Evolutionary conservation across 2,329 filamentous ascomycete species (phyloP).

Genomic region (Fusarium proliferatum): DNA sequence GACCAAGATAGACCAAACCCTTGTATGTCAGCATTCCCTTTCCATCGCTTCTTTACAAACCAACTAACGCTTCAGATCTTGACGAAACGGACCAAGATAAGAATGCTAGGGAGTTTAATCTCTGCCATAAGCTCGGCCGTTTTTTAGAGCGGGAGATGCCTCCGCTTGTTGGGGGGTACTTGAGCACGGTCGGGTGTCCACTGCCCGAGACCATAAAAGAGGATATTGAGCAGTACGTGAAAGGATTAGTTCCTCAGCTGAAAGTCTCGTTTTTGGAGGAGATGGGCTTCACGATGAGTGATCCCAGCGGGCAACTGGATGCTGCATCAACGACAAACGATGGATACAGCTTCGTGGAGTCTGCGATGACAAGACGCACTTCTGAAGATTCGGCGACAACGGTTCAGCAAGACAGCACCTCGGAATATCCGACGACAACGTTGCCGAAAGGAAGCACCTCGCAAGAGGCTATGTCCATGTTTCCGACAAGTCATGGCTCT

Average conservation of each 20-base stretch:
- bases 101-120: neutral
- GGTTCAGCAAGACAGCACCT: rapidly evolving
- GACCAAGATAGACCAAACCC: no score
- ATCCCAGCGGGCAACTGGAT: rapidly evolving
- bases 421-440: rapidly evolving
- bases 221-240: neutral
- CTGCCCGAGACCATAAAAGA: neutral
- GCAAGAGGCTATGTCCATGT: rapidly evolving
- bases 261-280: neutral
- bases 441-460: neutral
- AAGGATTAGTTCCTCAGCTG: rapidly evolving
- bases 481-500: rapidly evolving
- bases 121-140: rapidly evolving
- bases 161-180: rapidly evolving
- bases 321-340: neutral
- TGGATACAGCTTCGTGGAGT: neutral
- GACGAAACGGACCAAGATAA: rapidly evolving
- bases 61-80: neutral
- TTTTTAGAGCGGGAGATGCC: neutral
- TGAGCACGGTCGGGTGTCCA: rapidly evolving
- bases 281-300: neutral
- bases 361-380: rapidly evolving
- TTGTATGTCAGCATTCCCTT: neutral
- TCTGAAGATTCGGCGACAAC: neutral
- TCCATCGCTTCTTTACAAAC: no score